Conservation (phyloP, 257 asterid genomes). For the Solanum clarkiae region DNA sequence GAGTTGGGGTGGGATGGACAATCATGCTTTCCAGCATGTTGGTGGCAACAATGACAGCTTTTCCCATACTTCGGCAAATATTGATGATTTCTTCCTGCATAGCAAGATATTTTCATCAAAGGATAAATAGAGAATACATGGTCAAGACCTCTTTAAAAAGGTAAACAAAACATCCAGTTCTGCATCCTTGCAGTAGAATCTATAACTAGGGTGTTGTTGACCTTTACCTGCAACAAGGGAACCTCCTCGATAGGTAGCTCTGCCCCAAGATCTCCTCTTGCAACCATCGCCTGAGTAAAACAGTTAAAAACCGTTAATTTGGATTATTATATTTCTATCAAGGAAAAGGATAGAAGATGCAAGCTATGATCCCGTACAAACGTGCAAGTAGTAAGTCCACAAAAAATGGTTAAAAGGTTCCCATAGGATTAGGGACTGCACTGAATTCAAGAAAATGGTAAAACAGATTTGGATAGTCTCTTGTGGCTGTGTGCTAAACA, state of each 20-base stretch:
- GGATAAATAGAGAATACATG: not conserved
- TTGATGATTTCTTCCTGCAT: slow-evolving; percentile 85
- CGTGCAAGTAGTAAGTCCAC: not conserved
- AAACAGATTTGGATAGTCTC: not conserved
- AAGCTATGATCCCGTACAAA: not conserved
- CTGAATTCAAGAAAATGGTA: not conserved
- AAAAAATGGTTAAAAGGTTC: not conserved
- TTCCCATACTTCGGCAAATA: slow-evolving; percentile 95
- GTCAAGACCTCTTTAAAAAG: not conserved
- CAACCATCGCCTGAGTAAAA: slow-evolving; percentile 83
- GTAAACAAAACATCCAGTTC: not conserved
- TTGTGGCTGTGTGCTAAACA: not conserved
- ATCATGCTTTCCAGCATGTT: slow-evolving; percentile 99
- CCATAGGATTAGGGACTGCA: not conserved
- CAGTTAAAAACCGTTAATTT: not conserved
- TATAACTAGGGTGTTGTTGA: not conserved
- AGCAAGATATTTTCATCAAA: not conserved
- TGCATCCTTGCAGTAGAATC: not conserved
- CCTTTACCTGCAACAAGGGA: slow-evolving; percentile 85
- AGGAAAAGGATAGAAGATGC: not conserved
- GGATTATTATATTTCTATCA: not conserved
- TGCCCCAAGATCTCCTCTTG: slow-evolving; percentile 98
- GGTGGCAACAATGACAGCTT: slow-evolving; percentile 97
- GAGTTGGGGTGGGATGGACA: slow-evolving; percentile 93
- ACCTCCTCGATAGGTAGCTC: slow-evolving; percentile 96